Evolutionary conservation across 306 rosid genomes (phyloP).

Genomic region (Malus sylvestris): DNA sequence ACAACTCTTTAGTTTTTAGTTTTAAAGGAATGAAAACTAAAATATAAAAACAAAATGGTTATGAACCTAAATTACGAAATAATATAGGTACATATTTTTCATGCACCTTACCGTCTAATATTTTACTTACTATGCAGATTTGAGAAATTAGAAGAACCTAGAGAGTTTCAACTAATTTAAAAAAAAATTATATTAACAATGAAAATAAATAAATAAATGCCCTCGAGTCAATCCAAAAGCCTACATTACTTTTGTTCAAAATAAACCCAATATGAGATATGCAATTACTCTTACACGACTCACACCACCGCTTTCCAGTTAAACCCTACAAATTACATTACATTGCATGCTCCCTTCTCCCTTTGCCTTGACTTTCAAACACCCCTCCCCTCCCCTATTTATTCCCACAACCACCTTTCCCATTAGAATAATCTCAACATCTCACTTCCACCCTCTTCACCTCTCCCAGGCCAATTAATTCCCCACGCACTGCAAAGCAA

Average conservation of each 20-base stretch:
- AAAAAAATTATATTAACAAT: background rate
- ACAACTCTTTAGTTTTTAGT: too few species aligned
- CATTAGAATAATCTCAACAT: constrained; percentile 62
- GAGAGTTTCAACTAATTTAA: background rate
- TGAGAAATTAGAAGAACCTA: background rate
- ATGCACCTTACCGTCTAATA: background rate
- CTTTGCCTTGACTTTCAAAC: constrained; percentile 64
- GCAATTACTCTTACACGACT: constrained; percentile 58
- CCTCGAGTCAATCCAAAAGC: constrained; percentile 96
- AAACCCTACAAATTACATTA: constrained; percentile 23
- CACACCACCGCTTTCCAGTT: constrained; percentile 77
- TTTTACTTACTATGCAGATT: too few species aligned
- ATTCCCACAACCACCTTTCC: constrained; percentile 77
- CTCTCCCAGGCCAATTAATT: constrained; percentile 33
- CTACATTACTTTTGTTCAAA: constrained; percentile 31
- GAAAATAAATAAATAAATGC: constrained; percentile 38
- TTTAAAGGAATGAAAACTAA: too few species aligned
- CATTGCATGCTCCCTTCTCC: background rate
- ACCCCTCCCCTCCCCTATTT: constrained; percentile 38
- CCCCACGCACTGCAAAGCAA: constrained; percentile 3
- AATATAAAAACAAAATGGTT: too few species aligned
- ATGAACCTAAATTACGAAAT: background rate
- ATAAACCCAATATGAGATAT: constrained; percentile 23
- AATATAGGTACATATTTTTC: too few species aligned
- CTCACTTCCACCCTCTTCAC: constrained; percentile 27